Percentiles rank a stretch among this genome's conserved stretches.
Evolutionary conservation across 176 grass and related monocot species (phyloP).

Genomic region (Oryza longistaminata): DNA sequence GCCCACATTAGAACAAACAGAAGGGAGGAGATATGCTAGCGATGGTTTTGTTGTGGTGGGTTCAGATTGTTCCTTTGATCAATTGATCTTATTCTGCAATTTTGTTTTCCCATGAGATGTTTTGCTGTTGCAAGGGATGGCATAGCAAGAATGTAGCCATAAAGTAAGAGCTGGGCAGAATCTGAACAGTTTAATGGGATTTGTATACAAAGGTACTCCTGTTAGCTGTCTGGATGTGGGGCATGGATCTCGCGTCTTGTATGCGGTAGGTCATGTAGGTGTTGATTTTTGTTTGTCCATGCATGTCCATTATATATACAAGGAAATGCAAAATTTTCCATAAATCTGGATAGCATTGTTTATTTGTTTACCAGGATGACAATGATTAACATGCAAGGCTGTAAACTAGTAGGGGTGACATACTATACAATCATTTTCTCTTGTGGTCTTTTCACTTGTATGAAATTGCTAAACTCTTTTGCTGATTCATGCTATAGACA

Average conservation of each 20-base stretch:
- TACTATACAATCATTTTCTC: neutral
- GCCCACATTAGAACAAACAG: slow-evolving; percentile 33
- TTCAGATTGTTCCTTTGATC: slow-evolving; percentile 20
- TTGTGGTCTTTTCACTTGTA: neutral
- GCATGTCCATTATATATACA: neutral
- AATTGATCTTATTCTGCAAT: slow-evolving; percentile 7
- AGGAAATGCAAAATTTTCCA: neutral
- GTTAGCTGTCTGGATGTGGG: slow-evolving; percentile 11
- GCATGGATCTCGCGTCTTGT: neutral
- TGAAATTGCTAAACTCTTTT: neutral
- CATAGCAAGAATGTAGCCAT: slow-evolving; percentile 13
- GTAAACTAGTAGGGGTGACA: slow-evolving; percentile 32
- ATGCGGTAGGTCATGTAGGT: slow-evolving; percentile 19
- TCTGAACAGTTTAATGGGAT: slow-evolving; percentile 16
- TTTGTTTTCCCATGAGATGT: slow-evolving; percentile 3
- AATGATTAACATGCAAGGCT: slow-evolving; percentile 21
- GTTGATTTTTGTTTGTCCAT: neutral
- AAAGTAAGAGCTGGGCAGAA: slow-evolving; percentile 11
- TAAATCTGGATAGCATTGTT: slow-evolving; percentile 25
- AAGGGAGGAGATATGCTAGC: slow-evolving; percentile 11
- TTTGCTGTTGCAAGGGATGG: slow-evolving; percentile 7
- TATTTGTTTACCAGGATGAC: slow-evolving; percentile 15
- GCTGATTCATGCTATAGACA: slow-evolving; percentile 12
- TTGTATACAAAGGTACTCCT: neutral
- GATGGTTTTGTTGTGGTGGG: slow-evolving; percentile 14